Evolutionary conservation across 495 filamentous ascomycete species (phyloP), one percentile per base, ranked within the genome.

Genomic region (Aspergillus avenaceus): DNA sequence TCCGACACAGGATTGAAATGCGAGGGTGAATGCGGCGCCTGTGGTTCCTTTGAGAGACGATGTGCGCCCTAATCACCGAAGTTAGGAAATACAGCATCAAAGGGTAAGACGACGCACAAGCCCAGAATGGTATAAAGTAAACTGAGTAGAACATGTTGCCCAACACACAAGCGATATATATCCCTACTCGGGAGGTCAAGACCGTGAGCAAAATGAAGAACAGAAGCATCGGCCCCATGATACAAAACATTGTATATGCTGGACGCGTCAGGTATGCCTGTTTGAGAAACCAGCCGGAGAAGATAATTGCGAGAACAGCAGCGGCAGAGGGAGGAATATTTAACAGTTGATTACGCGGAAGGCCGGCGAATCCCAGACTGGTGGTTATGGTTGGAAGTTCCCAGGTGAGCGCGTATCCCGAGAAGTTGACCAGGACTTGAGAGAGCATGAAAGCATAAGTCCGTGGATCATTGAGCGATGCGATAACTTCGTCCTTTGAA

Each of bases 111-210:
- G 16, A 55, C 47, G 6, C 47, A 55, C 53, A 67, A 13, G 63
- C 58, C 61, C 61, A 69, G 36, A 68, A 63, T 0, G 60, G 57
- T 18, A 63, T 65, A 54, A 64, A 68, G 19, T 65, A 65, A 0
- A 57, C 55, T 5, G 41, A 24, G 21, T 55, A 45, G 16, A 55
- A 55, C 53, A 55, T 55, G 24, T 49, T 55, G 29, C 65, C 65
- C 6, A 64, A 51, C 8, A 64, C 57, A 41, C 55, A 57, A 16
- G 62, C 41, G 16, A 62, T 52, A 41, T 68, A 68, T 12, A 68
- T 56, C 9, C 54, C 60, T 0, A 57, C 55, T 12, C 52, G 56
- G 16, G 41, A 47, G 19, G 16, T 46, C 8, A 56, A 34, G 8
- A 47, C 47, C 8, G 51, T 41, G 24, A 65, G 47, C 6, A 67